Evolutionary conservation across 257 asterid genomes (phyloP).

Genomic region (Solanum clarkiae): DNA sequence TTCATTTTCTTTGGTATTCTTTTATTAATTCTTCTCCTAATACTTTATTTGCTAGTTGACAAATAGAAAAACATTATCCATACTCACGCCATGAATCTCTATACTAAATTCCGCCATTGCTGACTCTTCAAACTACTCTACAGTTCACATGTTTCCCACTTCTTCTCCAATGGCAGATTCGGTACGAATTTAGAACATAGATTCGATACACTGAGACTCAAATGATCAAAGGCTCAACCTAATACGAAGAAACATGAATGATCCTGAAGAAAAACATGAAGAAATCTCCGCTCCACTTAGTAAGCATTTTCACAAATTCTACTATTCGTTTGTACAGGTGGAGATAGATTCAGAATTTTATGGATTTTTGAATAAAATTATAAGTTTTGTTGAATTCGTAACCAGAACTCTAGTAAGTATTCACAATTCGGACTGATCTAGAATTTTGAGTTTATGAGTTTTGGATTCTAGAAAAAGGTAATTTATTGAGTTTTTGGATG

Average conservation of each 20-base stretch:
- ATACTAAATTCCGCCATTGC: background rate
- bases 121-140: background rate
- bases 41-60: background rate
- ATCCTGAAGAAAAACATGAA: background rate
- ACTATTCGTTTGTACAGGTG: accelerated
- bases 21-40: background rate
- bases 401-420: background rate
- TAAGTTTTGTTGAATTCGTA: background rate
- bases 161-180: background rate
- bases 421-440: background rate
- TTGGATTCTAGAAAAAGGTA: background rate
- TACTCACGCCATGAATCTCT: background rate
- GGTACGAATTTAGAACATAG: background rate
- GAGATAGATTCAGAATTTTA: background rate
- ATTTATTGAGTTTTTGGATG: background rate
- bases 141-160: background rate
- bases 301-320: background rate
- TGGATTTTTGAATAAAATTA: background rate
- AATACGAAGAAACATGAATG: background rate
- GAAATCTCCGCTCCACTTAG: background rate
- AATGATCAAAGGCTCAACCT: no score
- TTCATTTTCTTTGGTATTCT: background rate
- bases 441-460: background rate
- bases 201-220: background rate
- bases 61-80: background rate